Base-by-base conservation (phyloP, 2,329 filamentous ascomycete species). In the Aspergillus versicolor region DNA sequence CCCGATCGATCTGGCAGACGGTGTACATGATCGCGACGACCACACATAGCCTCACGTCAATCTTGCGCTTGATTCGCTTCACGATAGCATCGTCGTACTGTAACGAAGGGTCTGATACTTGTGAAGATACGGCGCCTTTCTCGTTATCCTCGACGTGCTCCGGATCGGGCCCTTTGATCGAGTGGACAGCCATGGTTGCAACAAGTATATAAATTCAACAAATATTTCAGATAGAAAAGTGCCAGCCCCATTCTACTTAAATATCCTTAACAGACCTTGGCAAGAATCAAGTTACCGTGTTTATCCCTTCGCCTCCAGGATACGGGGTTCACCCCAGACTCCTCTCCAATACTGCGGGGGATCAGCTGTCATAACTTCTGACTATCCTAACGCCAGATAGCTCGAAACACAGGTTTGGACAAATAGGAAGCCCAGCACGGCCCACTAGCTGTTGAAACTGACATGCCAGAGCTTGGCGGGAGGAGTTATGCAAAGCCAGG, bases 11-110 rank as follows among this genome's bases (percentile, higher is more conserved):
- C 32, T 54, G 56, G n/a, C 56, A 58, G 45, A 58, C 50, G 6
- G 56, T 58, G 21, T 58, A 58, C 56, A 58, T 58, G 15, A 58
- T 22, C 2, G 50, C 50, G 5, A 54, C 56, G 6, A 58, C 56
- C 5, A 52, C 43, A 30, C 50, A 58, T 4, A 58, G 30, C 9
- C 56, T 21, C 8, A 49, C 12, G 37, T 58, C 56, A 12, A 58
- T 44, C 46, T 54, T 54, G 44, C 50, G 49, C 52, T 58, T 58
- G n/a, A 58, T 58, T 5, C 38, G 45, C 27, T 58, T 58, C 44
- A 58, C 50, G 2, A 19, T 37, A 0, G 19, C 56, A 21, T 58
- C 51, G 5, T 54, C 45, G 13, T 58, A 58, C n/a, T 58, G 38
- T 1, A 58, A 13, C 2, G 45, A 52, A 19, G 21, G 38, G 22